Conservation (phyloP, 1,139 yeast genomes). For the Taphrina flavorubra region DNA sequence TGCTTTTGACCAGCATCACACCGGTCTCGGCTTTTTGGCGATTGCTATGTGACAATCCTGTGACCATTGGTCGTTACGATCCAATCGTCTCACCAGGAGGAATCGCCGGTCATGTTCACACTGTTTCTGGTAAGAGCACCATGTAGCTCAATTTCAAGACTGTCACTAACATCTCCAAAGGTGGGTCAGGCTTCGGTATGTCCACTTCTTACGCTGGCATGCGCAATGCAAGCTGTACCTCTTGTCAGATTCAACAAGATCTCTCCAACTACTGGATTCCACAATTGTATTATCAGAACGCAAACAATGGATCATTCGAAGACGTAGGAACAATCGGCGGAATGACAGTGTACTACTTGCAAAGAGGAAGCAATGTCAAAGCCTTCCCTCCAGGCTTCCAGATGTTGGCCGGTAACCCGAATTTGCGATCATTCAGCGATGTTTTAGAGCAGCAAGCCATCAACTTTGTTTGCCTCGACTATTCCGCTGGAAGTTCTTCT, state of each 20-base stretch:
- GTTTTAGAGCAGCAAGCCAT: conserved; percentile 31
- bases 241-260: conserved; percentile 39
- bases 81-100: conserved; percentile 41
- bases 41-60: conserved; percentile 33
- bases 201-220: conserved; percentile 20
- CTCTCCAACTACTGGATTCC: conserved; percentile 42
- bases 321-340: conserved; percentile 38
- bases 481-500: conserved; percentile 29
- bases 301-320: conserved; percentile 39
- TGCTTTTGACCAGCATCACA: neutral
- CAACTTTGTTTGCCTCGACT: conserved; percentile 42
- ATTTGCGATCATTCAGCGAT: conserved; percentile 33
- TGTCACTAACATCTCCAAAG: conserved; percentile 16
- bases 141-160: no score
- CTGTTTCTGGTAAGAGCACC: conserved; percentile 19
- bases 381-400: conserved; percentile 43
- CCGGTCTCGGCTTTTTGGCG: conserved; percentile 41
- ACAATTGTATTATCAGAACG: conserved; percentile 37
- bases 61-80: conserved; percentile 38
- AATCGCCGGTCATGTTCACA: conserved; percentile 38
- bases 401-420: conserved; percentile 42
- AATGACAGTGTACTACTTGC: conserved; percentile 42
- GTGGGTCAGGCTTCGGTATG: conserved; percentile 38
- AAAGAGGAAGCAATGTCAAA: conserved; percentile 35
- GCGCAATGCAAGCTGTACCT: conserved; percentile 32